Conservation (phyloP, 495 filamentous ascomycete genomes). For the Acidomyces sp. region DNA sequence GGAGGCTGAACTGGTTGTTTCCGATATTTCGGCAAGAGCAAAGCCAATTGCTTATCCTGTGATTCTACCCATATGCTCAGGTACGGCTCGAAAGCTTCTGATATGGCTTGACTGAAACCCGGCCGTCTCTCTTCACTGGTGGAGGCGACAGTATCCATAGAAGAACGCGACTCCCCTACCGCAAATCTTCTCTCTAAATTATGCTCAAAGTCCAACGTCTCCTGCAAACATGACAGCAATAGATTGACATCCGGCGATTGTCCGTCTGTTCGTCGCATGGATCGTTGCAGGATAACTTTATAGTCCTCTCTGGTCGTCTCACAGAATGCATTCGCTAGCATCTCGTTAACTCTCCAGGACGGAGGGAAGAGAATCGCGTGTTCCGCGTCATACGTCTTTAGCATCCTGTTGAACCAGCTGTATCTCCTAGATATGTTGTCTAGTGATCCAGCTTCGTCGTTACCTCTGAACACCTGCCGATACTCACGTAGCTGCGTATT, state of each 20-base stretch:
- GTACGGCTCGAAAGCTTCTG: constrained; percentile 94
- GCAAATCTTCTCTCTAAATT: constrained; percentile 73
- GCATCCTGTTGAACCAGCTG: constrained; percentile 89
- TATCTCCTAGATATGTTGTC: constrained; percentile 94
- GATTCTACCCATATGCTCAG: constrained; percentile 93
- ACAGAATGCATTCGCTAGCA: constrained; percentile 15
- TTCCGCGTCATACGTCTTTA: constrained; percentile 93
- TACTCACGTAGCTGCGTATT: constrained; percentile 96
- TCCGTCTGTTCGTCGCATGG: constrained; percentile 64
- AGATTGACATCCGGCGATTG: constrained; percentile 83
- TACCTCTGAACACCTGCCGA: constrained; percentile 84
- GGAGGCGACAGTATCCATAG: constrained; percentile 85
- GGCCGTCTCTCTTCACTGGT: constrained; percentile 64
- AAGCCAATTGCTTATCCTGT: constrained; percentile 78
- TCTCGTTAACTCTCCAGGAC: constrained; percentile 57
- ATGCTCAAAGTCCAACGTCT: constrained; percentile 96
- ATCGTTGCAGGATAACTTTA: constrained; percentile 77
- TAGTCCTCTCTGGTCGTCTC: constrained; percentile 89
- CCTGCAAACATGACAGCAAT: constrained; percentile 80
- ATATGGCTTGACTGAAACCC: constrained; percentile 83
- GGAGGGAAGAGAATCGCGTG: constrained; percentile 79
- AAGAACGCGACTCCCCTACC: constrained; percentile 60
- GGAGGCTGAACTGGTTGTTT: constrained; percentile 63
- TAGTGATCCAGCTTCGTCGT: constrained; percentile 90
- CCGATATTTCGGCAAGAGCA: constrained; percentile 80